Conservation (phyloP, 305 asterid genomes). For the Rubia balearica region DNA sequence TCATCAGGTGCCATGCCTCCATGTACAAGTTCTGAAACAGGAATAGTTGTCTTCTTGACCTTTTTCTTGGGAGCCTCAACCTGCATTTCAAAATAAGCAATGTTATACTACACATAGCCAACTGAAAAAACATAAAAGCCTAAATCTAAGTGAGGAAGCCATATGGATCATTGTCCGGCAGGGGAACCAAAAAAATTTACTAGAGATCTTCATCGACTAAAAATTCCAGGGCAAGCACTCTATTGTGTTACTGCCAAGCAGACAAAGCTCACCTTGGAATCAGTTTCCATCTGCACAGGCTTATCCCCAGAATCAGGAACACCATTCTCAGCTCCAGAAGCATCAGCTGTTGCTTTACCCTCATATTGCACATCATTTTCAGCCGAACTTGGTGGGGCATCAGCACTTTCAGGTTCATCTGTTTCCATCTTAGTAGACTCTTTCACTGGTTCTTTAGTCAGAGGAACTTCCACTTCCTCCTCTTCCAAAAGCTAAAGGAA, state of each 20-base stretch:
- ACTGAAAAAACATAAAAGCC: neutral
- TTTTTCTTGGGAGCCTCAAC: slow-evolving; percentile 80
- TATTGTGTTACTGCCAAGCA: neutral
- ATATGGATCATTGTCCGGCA: too few species aligned
- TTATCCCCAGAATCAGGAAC: slow-evolving; percentile 58
- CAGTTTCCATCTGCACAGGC: slow-evolving; percentile 72
- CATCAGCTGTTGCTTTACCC: slow-evolving; percentile 40
- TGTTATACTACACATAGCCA: neutral
- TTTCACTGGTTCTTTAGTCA: slow-evolving; percentile 40
- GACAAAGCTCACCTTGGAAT: slow-evolving; percentile 46
- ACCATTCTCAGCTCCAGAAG: slow-evolving; percentile 60
- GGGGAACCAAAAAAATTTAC: too few species aligned
- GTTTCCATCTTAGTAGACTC: slow-evolving; percentile 73
- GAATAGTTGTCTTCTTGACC: slow-evolving; percentile 65
- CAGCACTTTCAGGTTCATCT: slow-evolving; percentile 41
- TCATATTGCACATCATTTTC: slow-evolving; percentile 70
- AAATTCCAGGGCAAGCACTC: neutral
- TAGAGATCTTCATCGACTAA: neutral
- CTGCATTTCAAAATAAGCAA: slow-evolving; percentile 30
- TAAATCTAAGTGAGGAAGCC: neutral
- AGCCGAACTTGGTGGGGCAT: slow-evolving; percentile 36
- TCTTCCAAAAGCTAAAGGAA: slow-evolving; percentile 71
- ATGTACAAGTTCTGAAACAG: slow-evolving; percentile 60
- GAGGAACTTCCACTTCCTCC: slow-evolving; percentile 70
- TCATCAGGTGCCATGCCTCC: slow-evolving; percentile 69